Conservation (phyloP, 495 filamentous ascomycete genomes). For the Xylaria flabelliformis region DNA sequence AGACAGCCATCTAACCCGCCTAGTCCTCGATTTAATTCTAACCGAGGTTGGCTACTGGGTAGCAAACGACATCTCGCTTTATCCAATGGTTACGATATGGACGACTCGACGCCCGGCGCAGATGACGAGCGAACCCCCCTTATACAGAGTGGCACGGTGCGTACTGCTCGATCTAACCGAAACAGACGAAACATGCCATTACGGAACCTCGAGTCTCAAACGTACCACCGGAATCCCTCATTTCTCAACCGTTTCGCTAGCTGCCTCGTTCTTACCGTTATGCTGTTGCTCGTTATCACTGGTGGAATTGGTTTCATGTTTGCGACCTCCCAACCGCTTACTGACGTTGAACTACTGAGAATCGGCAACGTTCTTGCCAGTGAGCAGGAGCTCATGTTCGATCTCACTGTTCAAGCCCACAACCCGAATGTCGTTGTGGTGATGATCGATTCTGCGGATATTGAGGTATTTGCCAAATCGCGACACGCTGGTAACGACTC, state of each 20-base stretch:
- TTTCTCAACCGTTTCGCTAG: conserved; percentile 77
- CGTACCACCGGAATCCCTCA: conserved; percentile 65
- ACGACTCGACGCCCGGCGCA: conserved; percentile 64
- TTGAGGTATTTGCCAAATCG: conserved; percentile 93
- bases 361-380: conserved; percentile 91
- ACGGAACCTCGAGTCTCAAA: conserved; percentile 78
- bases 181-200: conserved; percentile 63
- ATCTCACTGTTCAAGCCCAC: conserved; percentile 82
- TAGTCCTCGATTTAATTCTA: conserved; percentile 51
- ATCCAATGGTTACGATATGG: conserved; percentile 58
- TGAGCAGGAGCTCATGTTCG: conserved; percentile 94
- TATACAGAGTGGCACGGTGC: conserved; percentile 55
- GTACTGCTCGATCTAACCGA: conserved; percentile 66
- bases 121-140: conserved; percentile 93
- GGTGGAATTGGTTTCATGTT: conserved; percentile 86
- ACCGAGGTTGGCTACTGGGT: conserved; percentile 36
- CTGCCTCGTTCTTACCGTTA: conserved; percentile 74
- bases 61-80: conserved; percentile 43
- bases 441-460: conserved; percentile 79
- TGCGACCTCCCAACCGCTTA: conserved; percentile 85
- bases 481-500: conserved; percentile 78
- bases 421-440: conserved; percentile 93
- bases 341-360: conserved; percentile 73
- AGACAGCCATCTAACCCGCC: conserved; percentile 69
- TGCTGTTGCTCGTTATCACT: conserved; percentile 77